Percentiles rank a stretch among this genome's conserved stretches.
phyloP scores from a whole-genome alignment of 2,329 filamentous ascomycete species.

The Claviceps capensis region DNA sequence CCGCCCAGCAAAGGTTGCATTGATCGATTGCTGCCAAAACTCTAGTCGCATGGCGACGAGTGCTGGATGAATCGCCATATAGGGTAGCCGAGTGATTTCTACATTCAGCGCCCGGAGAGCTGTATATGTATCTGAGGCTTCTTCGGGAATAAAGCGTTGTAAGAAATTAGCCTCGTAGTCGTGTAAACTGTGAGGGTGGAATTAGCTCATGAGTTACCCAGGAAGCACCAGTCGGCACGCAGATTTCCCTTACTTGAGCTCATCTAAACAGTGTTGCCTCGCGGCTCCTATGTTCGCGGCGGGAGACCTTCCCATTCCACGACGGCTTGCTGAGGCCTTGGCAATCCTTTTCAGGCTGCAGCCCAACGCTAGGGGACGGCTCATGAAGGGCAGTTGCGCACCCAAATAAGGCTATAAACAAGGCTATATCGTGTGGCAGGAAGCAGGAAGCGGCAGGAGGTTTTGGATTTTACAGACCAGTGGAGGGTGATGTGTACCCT shows the following conservation, averaged over 20 bases:
- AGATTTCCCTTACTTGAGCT: slow-evolving; percentile 30
- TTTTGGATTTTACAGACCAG: neutral
- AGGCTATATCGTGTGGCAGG: neutral
- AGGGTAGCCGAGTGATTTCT: slow-evolving; percentile 78
- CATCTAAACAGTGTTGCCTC: slow-evolving; percentile 38
- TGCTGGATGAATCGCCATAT: slow-evolving; percentile 75
- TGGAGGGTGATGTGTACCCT: no score
- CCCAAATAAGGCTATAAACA: neutral
- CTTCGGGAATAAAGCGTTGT: slow-evolving; percentile 66
- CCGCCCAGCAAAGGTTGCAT: slow-evolving; percentile 59
- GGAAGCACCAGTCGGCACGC: neutral
- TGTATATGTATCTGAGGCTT: slow-evolving; percentile 70
- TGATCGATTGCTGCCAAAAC: slow-evolving; percentile 83
- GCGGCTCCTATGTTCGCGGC: slow-evolving; percentile 39
- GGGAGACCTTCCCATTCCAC: slow-evolving; percentile 33
- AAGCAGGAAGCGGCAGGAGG: neutral
- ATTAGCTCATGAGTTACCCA: no score
- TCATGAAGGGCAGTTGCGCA: slow-evolving; percentile 18
- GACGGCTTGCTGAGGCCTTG: slow-evolving; percentile 15
- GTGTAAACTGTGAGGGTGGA: slow-evolving; percentile 46
- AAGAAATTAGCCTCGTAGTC: slow-evolving; percentile 83
- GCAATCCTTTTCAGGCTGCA: slow-evolving; percentile 25
- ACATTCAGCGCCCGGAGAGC: slow-evolving; percentile 87
- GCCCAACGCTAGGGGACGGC: slow-evolving; percentile 21
- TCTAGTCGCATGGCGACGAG: slow-evolving; percentile 83